Base-by-base conservation (phyloP, 2,329 filamentous ascomycete species). In the Sporothrix euskadiensis region DNA sequence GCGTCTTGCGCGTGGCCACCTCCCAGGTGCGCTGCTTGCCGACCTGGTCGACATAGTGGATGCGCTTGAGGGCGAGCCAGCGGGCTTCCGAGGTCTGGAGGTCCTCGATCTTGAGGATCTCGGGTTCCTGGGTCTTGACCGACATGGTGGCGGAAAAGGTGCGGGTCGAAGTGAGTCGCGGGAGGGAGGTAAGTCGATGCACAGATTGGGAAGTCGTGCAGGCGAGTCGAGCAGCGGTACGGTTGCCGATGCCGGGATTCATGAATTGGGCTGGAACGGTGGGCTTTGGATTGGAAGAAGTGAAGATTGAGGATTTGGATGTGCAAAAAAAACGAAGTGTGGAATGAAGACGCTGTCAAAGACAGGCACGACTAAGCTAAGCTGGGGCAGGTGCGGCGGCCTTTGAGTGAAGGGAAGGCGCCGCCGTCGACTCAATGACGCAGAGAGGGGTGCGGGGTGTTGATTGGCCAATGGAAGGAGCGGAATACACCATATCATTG, bases 21-120 rank as follows among this genome's bases (percentile, higher is more conserved):
- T 91, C 89, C 88, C 88, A 90, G 4, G 84, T 86, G 73, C 88
- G 85, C 10, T 82, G 76, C 44, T 83, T 83, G 78, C 86, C 87
- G 44, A 83, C 79, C 59, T 89, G 86, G 79, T 90, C 88, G 49
- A 83, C 83, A 81, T 89, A 91, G 54, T 85, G 82, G 78, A 89
- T 85, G 75, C 85, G 86, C 74, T 86, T 83, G 72, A 89, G 85
- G 65, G 86, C 84, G 47, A 88, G 81, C 87, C 87, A 89, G 79
- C 85, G 87, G 0, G 87, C 84, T 73, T 89, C 84, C n/a, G 80
- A 78, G 22, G 84, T 81, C 72, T 84, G 81, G 19, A 89, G 83
- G 41, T 86, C 83, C 14, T 84, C 82, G 72, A 87, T 78, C 69
- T 80, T 80, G 73, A 81, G 83, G 78, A 87, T 84, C 77, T 80